Evolutionary conservation across 331 rosid species (phyloP).

Genomic region (Spiraea crenata): DNA sequence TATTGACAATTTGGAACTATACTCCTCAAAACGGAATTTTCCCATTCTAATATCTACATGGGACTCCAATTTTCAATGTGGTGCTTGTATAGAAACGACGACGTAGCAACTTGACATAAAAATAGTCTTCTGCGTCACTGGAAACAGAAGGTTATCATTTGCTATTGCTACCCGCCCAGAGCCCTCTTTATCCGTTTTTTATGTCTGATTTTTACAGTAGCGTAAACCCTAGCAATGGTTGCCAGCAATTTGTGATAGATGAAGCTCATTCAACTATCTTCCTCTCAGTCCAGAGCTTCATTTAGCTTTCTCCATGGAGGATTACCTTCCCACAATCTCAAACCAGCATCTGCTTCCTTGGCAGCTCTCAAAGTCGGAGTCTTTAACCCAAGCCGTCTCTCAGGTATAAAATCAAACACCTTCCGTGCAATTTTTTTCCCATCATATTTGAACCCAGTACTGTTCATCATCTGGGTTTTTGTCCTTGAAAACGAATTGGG

Average conservation of each 20-base stretch:
- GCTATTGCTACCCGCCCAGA: background rate
- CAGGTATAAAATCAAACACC: conserved; percentile 27
- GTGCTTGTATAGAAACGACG: background rate
- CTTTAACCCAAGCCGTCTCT: conserved; percentile 22
- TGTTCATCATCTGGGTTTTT: background rate
- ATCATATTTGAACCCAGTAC: background rate
- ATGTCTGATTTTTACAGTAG: background rate
- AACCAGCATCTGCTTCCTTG: background rate
- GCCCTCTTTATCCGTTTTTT: background rate
- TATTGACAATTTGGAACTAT: too few relatives aligned
- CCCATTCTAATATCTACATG: too few relatives aligned
- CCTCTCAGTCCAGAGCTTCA: conserved; percentile 31
- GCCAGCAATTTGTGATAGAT: background rate
- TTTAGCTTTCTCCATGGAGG: conserved; percentile 24
- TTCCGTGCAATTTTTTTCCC: background rate
- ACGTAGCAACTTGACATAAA: background rate
- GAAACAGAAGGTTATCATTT: background rate
- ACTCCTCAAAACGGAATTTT: too few relatives aligned
- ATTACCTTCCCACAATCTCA: conserved; percentile 3
- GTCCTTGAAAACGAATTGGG: background rate
- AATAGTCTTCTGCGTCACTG: background rate
- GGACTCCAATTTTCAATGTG: too few relatives aligned
- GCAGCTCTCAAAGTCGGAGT: background rate
- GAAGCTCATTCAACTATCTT: conserved; percentile 25
- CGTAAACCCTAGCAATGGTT: conserved; percentile 15